Evolutionary conservation across 495 filamentous ascomycete genomes (phyloP), one percentile per base, ranked within the genome.

Genomic region (Xylaria scruposa): DNA sequence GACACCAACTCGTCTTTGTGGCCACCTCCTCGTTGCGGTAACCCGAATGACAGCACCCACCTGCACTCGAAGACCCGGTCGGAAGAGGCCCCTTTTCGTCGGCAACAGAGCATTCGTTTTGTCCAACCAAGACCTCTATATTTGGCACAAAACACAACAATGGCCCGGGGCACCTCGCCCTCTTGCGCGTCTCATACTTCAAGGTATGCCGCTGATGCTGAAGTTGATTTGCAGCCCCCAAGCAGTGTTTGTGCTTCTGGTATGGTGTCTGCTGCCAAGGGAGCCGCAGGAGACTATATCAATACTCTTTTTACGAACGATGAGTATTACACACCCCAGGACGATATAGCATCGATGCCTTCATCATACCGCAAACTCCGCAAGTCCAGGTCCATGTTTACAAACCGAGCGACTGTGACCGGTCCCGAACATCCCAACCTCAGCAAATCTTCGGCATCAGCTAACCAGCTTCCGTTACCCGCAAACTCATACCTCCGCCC

Each of bases 341-440:
- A 90, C 58, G 85, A 88, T n/a, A 82, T 90, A 63, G 84, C 86
- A 6, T 91, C 90, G 12, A 83, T 84, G 19, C 90, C 92, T 24
- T 94, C 92, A 3, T 94, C 93, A 1, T 94, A 90, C 73, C 88
- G 90, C n/a, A 90, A 86, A 63, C 82, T 95, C 62, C 90, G 90
- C 62, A 93, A 90, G 76, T 88, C 93, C 17, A 91, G 86, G 75
- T 94, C 93, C 0, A 88, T 94, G 88, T 90, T 92, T 73, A 85
- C 88, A 15, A 82, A 84, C 51, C 86, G 85, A 44, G 79, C 83
- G 44, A 77, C 81, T 7, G 77, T 71, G 2, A 65, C 65, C 26
- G 68, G 51, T 13, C 72, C 70, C 3, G 42, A 67, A n/a, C 38
- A 67, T 31, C 49, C 60, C 10, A n/a, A 42, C 38, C 53, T 67